Percentiles rank a stretch among this genome's conserved stretches.
phyloP scores from a whole-genome alignment of 2,329 filamentous ascomycete genomes.

The Phaeosphaeria sp. region DNA sequence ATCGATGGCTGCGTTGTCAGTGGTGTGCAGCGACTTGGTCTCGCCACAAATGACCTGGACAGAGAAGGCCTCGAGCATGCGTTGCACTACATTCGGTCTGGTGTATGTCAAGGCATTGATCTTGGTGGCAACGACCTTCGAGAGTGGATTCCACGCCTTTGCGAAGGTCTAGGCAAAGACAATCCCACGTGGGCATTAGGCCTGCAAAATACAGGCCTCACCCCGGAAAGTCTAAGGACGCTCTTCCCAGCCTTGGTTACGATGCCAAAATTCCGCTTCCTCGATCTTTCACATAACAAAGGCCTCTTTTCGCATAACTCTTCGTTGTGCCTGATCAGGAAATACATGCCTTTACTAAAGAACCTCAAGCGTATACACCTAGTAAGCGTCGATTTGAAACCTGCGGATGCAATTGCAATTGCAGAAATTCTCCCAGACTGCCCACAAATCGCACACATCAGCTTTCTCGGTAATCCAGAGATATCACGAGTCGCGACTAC shows the following conservation, averaged over 20 bases:
- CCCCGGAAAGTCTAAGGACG: constrained; percentile 72
- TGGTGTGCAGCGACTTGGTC: constrained; percentile 77
- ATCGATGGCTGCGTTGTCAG: constrained; percentile 84
- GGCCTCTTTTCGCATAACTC: constrained; percentile 80
- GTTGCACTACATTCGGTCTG: constrained; percentile 75
- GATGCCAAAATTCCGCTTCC: constrained; percentile 79
- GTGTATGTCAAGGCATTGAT: constrained; percentile 86
- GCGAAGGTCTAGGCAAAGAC: constrained; percentile 57
- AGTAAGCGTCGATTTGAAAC: constrained; percentile 79
- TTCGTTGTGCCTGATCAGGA: constrained; percentile 75
- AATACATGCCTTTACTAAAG: constrained; percentile 82
- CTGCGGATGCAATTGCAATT: constrained; percentile 88
- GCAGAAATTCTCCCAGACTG: constrained; percentile 90
- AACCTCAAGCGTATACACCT: constrained; percentile 85
- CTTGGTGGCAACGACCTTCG: constrained; percentile 81
- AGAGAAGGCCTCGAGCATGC: constrained; percentile 77
- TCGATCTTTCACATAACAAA: constrained; percentile 91
- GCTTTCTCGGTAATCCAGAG: constrained; percentile 80
- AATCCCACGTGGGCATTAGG: constrained; percentile 79
- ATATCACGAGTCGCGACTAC: constrained; percentile 75
- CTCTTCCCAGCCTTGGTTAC: constrained; percentile 76
- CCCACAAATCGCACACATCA: constrained; percentile 81
- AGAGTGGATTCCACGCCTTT: constrained; percentile 54
- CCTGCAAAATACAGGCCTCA: constrained; percentile 83
- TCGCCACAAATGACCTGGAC: constrained; percentile 83